Evolutionary conservation across 306 rosid genomes (phyloP).

Genomic region (Dalbergia cochinchinensis): DNA sequence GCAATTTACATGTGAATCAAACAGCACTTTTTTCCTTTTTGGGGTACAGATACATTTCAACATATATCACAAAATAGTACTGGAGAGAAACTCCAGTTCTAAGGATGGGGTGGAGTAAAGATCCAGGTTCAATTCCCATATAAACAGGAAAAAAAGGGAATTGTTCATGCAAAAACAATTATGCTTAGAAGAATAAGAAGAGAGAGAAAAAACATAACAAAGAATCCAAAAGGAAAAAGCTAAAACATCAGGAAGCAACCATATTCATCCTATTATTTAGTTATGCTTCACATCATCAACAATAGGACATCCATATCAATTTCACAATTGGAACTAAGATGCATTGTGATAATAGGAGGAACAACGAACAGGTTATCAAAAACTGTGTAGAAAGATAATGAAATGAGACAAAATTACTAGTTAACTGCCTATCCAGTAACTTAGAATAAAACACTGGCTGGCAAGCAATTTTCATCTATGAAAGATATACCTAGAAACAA

Average conservation of each 20-base stretch:
- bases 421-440: conserved; percentile 24
- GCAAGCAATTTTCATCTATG: conserved; percentile 6
- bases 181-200: not conserved
- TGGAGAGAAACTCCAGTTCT: too few relatives aligned
- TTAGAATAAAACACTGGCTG: not conserved
- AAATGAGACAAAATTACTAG: not conserved
- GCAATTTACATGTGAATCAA: not conserved
- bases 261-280: not conserved
- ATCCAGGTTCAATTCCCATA: too few relatives aligned
- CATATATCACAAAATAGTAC: conserved; percentile 2
- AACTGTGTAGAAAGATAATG: not conserved
- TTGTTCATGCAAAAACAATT: not conserved
- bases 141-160: too few relatives aligned
- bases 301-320: not conserved
- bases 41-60: not conserved
- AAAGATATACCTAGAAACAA: conserved; percentile 6
- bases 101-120: too few relatives aligned
- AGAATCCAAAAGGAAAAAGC: not conserved
- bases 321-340: not conserved
- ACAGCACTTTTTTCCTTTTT: not conserved
- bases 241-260: not conserved
- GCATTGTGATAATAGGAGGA: not conserved
- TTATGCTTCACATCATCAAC: conserved; percentile 1
- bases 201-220: not conserved
- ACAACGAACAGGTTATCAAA: not conserved